phyloP scores from a whole-genome alignment of 2,329 filamentous ascomycete species.

The Lithohypha guttulata region DNA sequence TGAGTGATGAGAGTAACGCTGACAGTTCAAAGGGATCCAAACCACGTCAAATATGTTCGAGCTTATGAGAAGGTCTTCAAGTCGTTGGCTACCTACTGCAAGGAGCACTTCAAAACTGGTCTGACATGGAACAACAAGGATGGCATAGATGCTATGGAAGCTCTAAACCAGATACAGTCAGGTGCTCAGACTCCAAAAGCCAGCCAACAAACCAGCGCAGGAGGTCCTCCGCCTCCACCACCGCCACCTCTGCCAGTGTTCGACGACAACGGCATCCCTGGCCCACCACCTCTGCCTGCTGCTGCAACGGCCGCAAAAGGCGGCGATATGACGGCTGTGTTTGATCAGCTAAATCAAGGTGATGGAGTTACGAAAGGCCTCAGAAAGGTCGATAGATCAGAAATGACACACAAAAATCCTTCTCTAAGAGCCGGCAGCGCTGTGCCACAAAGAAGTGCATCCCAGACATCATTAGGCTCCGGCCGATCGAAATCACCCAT shows the following conservation, averaged over 20 bases:
- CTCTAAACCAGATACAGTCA: slow-evolving; percentile 48
- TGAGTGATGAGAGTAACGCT: no score
- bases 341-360: slow-evolving; percentile 82
- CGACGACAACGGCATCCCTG: slow-evolving; percentile 44
- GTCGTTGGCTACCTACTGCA: slow-evolving; percentile 71
- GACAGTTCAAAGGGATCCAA: slow-evolving; percentile 51
- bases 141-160: slow-evolving; percentile 59
- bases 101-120: slow-evolving; percentile 67
- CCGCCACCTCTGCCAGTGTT: slow-evolving; percentile 36
- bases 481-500: slow-evolving; percentile 70
- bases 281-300: slow-evolving; percentile 54
- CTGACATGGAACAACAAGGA: slow-evolving; percentile 79
- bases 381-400: slow-evolving; percentile 83
- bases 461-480: slow-evolving; percentile 41
- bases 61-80: slow-evolving; percentile 88
- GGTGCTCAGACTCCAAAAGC: slow-evolving; percentile 25
- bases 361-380: slow-evolving; percentile 77
- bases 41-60: slow-evolving; percentile 79
- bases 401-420: slow-evolving; percentile 99
- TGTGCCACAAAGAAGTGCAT: slow-evolving; percentile 50
- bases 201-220: slow-evolving; percentile 27
- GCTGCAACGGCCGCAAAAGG: slow-evolving; percentile 35
- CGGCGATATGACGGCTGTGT: slow-evolving; percentile 72
- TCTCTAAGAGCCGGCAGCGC: slow-evolving; percentile 62
- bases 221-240: slow-evolving; percentile 40